phyloP scores from a whole-genome alignment of 2,329 filamentous ascomycete genomes.

The Cordyceps tenuipes region DNA sequence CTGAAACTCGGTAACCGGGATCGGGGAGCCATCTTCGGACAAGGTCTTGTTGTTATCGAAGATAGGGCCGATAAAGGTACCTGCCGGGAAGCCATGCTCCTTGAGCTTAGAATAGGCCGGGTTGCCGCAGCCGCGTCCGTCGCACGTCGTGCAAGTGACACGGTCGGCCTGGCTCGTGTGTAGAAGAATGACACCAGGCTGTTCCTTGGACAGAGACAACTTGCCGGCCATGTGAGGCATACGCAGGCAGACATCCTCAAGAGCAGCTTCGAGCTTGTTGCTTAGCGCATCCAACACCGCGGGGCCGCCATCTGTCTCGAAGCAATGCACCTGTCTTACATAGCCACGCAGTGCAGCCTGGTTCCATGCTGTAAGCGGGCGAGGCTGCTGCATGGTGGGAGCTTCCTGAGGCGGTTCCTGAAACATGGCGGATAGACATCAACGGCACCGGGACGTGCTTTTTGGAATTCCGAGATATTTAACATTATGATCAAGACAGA shows the following conservation, averaged over 20 bases:
- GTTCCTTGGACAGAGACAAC: neutral
- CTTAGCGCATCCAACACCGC: slow-evolving; percentile 8
- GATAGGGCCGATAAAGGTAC: slow-evolving; percentile 21
- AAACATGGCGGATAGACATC: neutral
- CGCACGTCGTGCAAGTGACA: neutral
- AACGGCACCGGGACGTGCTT: neutral
- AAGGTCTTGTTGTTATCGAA: slow-evolving; percentile 15
- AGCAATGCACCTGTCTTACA: slow-evolving; percentile 16
- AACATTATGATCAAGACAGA: neutral
- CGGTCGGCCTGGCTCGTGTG: neutral
- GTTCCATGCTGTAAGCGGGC: slow-evolving; percentile 13
- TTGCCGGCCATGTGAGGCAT: slow-evolving; percentile 6
- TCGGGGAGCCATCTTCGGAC: slow-evolving; percentile 14
- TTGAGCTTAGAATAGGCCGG: slow-evolving; percentile 20
- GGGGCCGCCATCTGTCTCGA: slow-evolving; percentile 6
- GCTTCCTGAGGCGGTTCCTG: neutral
- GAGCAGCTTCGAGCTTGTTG: neutral
- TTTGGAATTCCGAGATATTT: neutral
- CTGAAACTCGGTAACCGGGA: slow-evolving; percentile 31
- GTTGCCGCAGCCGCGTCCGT: neutral
- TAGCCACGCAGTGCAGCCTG: slow-evolving; percentile 15
- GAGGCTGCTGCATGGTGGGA: neutral
- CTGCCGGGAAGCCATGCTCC: slow-evolving; percentile 21
- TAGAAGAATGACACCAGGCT: neutral
- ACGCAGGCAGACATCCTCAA: neutral